These are phyloP conservation scores for Metarhizium humberi DNA, from an alignment of 2,329 filamentous ascomycete species.

Conservation along the genomic window DNA sequence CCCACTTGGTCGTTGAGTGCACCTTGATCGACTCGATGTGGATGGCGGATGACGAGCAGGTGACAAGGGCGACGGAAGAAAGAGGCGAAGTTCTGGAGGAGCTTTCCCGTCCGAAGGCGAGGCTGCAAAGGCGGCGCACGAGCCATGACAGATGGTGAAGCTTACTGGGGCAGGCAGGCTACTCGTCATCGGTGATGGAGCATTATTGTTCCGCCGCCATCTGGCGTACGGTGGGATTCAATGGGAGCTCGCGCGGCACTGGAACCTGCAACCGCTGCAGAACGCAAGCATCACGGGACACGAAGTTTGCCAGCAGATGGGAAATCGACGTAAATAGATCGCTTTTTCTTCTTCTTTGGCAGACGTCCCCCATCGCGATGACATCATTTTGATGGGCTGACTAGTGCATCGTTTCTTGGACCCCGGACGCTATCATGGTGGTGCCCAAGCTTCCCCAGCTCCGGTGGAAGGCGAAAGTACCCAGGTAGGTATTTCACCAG, in stretches of 20 bases:
- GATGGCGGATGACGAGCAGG: background rate
- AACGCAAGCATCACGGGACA: background rate
- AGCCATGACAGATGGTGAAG: background rate
- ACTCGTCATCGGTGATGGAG: background rate
- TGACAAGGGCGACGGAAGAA: background rate
- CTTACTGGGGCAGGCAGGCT: background rate
- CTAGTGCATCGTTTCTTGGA: no score
- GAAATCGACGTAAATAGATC: slow-evolving; percentile 2
- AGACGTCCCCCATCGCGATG: no score
- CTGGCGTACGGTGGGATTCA: background rate
- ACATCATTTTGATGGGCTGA: no score
- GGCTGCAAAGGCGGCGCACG: background rate
- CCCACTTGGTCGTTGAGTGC: background rate
- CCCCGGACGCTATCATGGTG: no score
- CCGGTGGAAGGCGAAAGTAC: no score
- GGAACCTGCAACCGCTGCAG: background rate
- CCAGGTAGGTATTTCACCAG: no score
- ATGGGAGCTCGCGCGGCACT: background rate
- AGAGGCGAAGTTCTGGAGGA: background rate
- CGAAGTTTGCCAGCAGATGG: background rate
- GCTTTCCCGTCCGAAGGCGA: background rate
- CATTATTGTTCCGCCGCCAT: background rate
- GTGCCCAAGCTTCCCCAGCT: no score
- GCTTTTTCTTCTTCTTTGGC: no score
- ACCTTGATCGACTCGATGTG: background rate